Evolutionary conservation across 345 rosid genomes (phyloP), one percentile per base, ranked within the genome.

Genomic region (Populus deltoides): DNA sequence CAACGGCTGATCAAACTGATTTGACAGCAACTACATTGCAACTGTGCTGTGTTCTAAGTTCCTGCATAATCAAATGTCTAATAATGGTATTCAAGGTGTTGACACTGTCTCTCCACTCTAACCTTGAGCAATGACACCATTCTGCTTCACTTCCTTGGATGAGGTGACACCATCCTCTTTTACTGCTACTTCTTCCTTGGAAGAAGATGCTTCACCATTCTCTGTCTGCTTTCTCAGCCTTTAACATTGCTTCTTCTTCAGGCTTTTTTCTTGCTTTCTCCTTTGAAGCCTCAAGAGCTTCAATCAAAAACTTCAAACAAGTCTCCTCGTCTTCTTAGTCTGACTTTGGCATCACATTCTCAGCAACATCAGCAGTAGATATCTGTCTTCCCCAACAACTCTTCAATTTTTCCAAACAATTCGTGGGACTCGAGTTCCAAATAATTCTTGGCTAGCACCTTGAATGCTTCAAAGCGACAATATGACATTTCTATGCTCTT

Each of bases 301-400:
- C 69, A 29, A 77, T 59, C 59, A 77, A 70, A 13, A 24, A 38
- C 75, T 70, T 61, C 31, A 77, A 12, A 70, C 70, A 77, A 43
- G 12, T 43, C 20, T 36, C 43, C 6, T 36, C 79, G 12, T 57
- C 74, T 3, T 69, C 74, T 6, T 68, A 67, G 12, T 68, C 67
- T 25, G 79, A 68, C 31, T 69, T 69, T 0, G 75, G 75, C 75
- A 70, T 70, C 47, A 70, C 43, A 77, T 70, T 57, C 74, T 77
- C 75, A 3, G 80, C 69, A 27, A 77, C 75, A 31, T 70, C 80
- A 10, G 80, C 75, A 5, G 80, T 75, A 5, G 79, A 36, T 74
- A 77, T 70, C 15, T 77, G 61, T 61, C n/a, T 77, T 70, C 57
- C 47, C 69, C 75, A 77, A 6, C 75, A 77, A 22, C 6, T 77